These are phyloP conservation scores for Phytophthora lateralis DNA, from an alignment of 352 stramenopile genomes.

Conservation along the genomic window DNA sequence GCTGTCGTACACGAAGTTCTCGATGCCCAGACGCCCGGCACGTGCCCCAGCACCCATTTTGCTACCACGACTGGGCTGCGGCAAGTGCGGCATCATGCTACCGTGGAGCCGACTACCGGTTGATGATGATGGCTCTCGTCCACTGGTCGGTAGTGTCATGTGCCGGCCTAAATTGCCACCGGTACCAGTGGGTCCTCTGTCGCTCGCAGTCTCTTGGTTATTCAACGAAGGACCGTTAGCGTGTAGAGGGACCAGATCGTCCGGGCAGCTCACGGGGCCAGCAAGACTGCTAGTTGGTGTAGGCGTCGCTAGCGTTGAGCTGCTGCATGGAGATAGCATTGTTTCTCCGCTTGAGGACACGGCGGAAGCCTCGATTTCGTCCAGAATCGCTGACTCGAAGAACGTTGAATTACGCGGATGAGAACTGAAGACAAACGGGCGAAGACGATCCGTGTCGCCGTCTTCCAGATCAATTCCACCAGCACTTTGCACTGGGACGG, in stretches of 20 bases:
- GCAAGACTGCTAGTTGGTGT: constrained; percentile 16
- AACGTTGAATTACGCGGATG: constrained; percentile 63
- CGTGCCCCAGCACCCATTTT: constrained; percentile 31
- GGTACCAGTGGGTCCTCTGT: constrained; percentile 14
- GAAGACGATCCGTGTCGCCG: constrained; percentile 43
- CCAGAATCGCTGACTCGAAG: constrained; percentile 53
- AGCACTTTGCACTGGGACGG: constrained; percentile 59
- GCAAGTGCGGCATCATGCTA: constrained; percentile 32
- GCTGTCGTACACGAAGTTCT: constrained; percentile 82
- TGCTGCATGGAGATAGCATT: constrained; percentile 26
- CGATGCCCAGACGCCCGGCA: constrained; percentile 37
- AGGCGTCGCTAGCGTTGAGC: constrained; percentile 37
- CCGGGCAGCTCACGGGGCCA: constrained; percentile 11
- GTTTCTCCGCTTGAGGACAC: constrained; percentile 35
- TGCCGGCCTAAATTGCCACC: constrained; percentile 12
- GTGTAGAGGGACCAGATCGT: constrained; percentile 18
- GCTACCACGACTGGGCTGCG: constrained; percentile 34
- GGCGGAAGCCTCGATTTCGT: constrained; percentile 40
- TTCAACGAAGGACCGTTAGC: constrained; percentile 2
- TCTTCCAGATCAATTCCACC: constrained; percentile 33
- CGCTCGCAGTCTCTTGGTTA: constrained; percentile 2
- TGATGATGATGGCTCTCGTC: constrained; percentile 8
- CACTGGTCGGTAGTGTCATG: constrained; percentile 27
- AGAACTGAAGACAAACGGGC: constrained; percentile 60
- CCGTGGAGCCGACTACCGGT: constrained; percentile 19